Conservation (phyloP, 2,329 filamentous ascomycete species). For the Pestalotiopsis sp. region DNA sequence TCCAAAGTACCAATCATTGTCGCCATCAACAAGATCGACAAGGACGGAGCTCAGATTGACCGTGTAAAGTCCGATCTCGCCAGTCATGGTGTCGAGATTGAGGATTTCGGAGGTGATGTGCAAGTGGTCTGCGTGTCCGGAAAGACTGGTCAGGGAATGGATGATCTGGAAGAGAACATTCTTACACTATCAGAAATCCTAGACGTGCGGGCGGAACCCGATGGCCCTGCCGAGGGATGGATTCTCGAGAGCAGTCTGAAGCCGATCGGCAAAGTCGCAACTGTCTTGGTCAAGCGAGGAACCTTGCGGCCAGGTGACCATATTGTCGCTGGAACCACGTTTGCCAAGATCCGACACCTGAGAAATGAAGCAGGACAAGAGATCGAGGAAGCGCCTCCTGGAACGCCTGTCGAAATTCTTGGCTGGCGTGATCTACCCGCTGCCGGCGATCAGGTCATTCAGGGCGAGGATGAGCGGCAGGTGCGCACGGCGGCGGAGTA, state of each 20-base stretch:
- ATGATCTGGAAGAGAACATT: slow-evolving; percentile 88
- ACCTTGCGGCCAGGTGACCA: slow-evolving; percentile 80
- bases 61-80: slow-evolving; percentile 87
- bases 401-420: slow-evolving; percentile 87
- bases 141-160: slow-evolving; percentile 91
- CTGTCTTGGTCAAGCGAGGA: slow-evolving; percentile 84
- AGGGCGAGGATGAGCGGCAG: slow-evolving; percentile 76
- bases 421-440: slow-evolving; percentile 87
- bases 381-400: slow-evolving; percentile 76
- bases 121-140: slow-evolving; percentile 91
- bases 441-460: slow-evolving; percentile 85
- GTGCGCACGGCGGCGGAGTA: slow-evolving; percentile 80
- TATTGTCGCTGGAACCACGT: slow-evolving; percentile 86
- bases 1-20: slow-evolving; percentile 95
- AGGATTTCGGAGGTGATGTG: slow-evolving; percentile 93
- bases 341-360: slow-evolving; percentile 82
- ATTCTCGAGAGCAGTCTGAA: slow-evolving; percentile 91
- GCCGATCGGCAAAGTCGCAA: slow-evolving; percentile 80
- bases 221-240: slow-evolving; percentile 87
- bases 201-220: slow-evolving; percentile 79
- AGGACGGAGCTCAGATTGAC: slow-evolving; percentile 77
- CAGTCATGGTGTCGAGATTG: slow-evolving; percentile 82
- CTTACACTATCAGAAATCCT: slow-evolving; percentile 85
- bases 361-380: slow-evolving; percentile 81
- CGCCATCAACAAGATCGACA: slow-evolving; percentile 97